These are phyloP conservation scores for Gossypium gossypioides DNA, from an alignment of 441 rosid species.

Conservation along the genomic window DNA sequence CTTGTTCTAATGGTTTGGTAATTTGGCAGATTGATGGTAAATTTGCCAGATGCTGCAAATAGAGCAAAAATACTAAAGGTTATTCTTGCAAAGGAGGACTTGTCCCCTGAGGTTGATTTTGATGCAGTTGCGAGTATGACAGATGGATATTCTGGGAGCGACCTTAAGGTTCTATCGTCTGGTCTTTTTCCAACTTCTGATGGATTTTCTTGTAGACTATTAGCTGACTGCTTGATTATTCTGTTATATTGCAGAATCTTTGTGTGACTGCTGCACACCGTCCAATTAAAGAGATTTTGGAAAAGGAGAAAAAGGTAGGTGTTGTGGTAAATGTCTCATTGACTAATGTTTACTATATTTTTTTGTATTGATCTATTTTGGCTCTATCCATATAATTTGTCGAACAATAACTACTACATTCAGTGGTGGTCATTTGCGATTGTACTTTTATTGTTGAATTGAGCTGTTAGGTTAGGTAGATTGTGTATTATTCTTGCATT, in stretches of 20 bases:
- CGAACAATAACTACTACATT: background rate
- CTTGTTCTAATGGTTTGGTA: background rate
- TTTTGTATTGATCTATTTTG: background rate
- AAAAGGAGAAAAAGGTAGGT: constrained; percentile 58
- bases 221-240: background rate
- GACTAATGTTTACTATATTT: background rate
- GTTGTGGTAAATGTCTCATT: background rate
- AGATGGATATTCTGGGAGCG: constrained; percentile 88
- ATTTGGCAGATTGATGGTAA: constrained; percentile 64
- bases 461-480: background rate
- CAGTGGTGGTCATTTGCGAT: background rate
- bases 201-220: background rate
- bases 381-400: background rate
- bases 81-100: constrained; percentile 74
- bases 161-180: constrained; percentile 59
- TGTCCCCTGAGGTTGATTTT: constrained; percentile 61
- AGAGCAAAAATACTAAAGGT: constrained; percentile 77
- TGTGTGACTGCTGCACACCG: constrained; percentile 71
- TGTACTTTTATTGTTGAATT: background rate
- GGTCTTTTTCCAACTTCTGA: constrained; percentile 1
- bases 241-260: constrained; percentile 41
- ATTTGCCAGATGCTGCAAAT: constrained; percentile 78
- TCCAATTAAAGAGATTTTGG: constrained; percentile 67
- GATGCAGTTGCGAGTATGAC: constrained; percentile 74
- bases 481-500: background rate